Evolutionary conservation across 768 basidiomycete genomes (phyloP).

Genomic region (Russula compacta): DNA sequence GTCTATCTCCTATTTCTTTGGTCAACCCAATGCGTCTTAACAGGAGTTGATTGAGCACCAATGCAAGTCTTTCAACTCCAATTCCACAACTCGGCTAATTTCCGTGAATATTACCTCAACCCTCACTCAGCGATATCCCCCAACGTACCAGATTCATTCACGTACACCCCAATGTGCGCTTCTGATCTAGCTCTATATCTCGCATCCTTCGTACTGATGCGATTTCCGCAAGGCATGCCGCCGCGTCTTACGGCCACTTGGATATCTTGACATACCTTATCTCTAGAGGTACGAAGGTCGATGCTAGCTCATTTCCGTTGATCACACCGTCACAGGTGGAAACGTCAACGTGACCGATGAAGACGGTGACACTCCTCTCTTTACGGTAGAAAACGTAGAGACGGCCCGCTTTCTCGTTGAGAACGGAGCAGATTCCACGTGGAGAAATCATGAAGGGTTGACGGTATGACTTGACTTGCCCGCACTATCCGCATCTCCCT

Average conservation of each 20-base stretch:
- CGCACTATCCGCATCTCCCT: not conserved
- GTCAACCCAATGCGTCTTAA: constrained; percentile 3
- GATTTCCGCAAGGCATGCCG: constrained; percentile 64
- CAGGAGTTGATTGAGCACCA: constrained; percentile 31
- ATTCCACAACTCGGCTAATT: constrained; percentile 5
- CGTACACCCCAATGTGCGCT: constrained; percentile 74
- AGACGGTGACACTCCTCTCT: constrained; percentile 89
- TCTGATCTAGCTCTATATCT: not conserved
- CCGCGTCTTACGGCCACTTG: constrained; percentile 84
- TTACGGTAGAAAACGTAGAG: constrained; percentile 75
- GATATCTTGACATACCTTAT: constrained; percentile 71
- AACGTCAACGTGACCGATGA: constrained; percentile 78
- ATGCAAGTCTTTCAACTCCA: constrained; percentile 49
- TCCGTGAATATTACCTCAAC: not conserved
- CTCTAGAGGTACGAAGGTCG: constrained; percentile 42
- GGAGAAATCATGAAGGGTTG: constrained; percentile 61
- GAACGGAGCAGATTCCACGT: constrained; percentile 58
- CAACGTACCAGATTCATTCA: constrained; percentile 59
- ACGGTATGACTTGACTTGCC: constrained; percentile 43
- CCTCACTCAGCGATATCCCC: constrained; percentile 42
- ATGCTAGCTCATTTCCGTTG: not conserved
- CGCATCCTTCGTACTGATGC: constrained; percentile 8
- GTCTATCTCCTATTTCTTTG: not conserved
- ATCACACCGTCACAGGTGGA: constrained; percentile 44
- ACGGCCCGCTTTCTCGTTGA: constrained; percentile 73